phyloP scores from a whole-genome alignment of 2,329 filamentous ascomycete species.

The Volutella citrinella region DNA sequence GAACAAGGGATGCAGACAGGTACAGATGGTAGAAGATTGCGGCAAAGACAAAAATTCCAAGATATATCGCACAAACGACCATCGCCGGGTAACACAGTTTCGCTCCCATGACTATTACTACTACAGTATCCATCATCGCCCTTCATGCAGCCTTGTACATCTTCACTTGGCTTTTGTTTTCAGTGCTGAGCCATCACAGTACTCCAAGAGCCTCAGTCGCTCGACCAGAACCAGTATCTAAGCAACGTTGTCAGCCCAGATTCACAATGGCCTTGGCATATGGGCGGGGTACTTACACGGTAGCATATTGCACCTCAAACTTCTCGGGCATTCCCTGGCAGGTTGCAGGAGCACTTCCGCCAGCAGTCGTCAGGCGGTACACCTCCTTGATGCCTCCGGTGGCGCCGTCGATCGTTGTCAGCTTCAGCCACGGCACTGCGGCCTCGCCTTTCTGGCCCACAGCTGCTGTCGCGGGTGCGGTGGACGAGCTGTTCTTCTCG shows the following conservation, averaged over 20 bases:
- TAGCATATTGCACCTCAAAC: conserved; percentile 77
- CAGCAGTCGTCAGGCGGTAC: conserved; percentile 81
- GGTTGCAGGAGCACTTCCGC: conserved; percentile 70
- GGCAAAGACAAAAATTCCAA: too few relatives aligned
- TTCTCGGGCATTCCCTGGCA: conserved; percentile 62
- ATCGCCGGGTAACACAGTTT: too few relatives aligned
- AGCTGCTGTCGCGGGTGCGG: conserved; percentile 61
- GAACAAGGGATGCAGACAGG: too few relatives aligned
- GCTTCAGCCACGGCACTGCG: conserved; percentile 78
- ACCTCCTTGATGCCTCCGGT: conserved; percentile 68
- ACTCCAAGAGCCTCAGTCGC: too few relatives aligned
- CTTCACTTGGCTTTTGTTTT: too few relatives aligned
- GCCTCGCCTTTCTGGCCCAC: conserved; percentile 60
- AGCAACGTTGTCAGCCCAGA: conserved; percentile 13
- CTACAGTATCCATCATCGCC: too few relatives aligned
- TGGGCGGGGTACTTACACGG: conserved; percentile 82
- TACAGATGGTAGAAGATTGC: too few relatives aligned
- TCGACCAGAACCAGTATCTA: conserved; percentile 29
- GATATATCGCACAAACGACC: too few relatives aligned
- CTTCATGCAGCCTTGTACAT: too few relatives aligned
- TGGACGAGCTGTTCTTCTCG: conserved; percentile 57
- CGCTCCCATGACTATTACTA: too few relatives aligned
- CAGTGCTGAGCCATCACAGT: too few relatives aligned
- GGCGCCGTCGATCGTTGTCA: conserved; percentile 51
- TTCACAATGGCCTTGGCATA: too few relatives aligned